Conservation (phyloP, 192 early-diverging fungal species). For the Coemansia sp. region DNA sequence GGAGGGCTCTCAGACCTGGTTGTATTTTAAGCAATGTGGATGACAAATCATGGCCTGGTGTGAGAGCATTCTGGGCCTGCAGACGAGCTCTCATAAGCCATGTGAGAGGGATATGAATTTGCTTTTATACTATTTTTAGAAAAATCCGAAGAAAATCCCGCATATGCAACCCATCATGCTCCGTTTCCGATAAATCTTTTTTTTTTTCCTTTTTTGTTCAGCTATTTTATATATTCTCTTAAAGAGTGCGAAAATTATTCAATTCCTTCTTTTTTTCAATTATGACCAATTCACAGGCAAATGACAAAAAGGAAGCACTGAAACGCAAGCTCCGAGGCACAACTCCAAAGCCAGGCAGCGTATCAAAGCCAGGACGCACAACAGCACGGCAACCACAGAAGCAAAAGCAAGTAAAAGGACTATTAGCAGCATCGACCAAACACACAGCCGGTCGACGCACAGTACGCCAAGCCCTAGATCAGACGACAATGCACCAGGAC, state of each 20-base stretch:
- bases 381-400: slow-evolving; percentile 4
- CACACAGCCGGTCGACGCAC: slow-evolving; percentile 37
- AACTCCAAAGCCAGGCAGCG: neutral
- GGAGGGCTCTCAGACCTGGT: too few species aligned
- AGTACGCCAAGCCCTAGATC: slow-evolving; percentile 32
- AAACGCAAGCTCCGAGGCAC: slow-evolving; percentile 27
- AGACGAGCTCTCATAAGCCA: too few species aligned
- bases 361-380: neutral
- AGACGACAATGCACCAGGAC: neutral
- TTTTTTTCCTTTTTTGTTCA: neutral
- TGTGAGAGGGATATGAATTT: too few species aligned
- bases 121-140: too few species aligned
- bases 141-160: too few species aligned
- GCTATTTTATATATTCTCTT: neutral
- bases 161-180: too few species aligned
- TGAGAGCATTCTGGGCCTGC: too few species aligned
- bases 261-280: neutral
- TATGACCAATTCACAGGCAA: neutral
- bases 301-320: slow-evolving; percentile 12
- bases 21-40: too few species aligned
- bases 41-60: too few species aligned
- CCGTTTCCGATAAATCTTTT: too few species aligned
- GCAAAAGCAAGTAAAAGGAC: slow-evolving; percentile 7
- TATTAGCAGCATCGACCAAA: slow-evolving; percentile 17
- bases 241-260: too few species aligned